These are phyloP conservation scores for Penicillium angulare DNA, from an alignment of 495 filamentous ascomycete species.

Conservation along the genomic window DNA sequence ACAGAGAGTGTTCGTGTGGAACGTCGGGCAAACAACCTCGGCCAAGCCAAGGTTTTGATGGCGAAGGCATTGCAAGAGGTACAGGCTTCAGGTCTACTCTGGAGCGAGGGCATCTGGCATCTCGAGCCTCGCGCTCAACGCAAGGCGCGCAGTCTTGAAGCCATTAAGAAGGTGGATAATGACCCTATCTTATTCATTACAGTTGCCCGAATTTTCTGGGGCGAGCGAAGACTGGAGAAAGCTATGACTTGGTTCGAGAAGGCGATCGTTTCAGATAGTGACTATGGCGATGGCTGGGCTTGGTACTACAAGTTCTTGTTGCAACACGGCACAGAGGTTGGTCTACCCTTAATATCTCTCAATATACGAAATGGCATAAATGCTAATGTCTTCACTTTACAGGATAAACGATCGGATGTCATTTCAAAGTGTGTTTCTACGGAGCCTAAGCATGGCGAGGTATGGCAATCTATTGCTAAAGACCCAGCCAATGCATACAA, in stretches of 20 bases:
- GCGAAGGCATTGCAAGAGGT: slow-evolving; percentile 87
- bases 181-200: slow-evolving; percentile 81
- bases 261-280: slow-evolving; percentile 79
- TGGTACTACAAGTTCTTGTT: slow-evolving; percentile 95
- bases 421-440: slow-evolving; percentile 68
- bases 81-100: slow-evolving; percentile 84
- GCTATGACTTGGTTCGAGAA: slow-evolving; percentile 96
- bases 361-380: background rate
- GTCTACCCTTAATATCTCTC: slow-evolving; percentile 1
- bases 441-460: slow-evolving; percentile 89
- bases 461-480: slow-evolving; percentile 85
- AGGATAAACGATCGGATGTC: slow-evolving; percentile 83
- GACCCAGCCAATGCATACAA: slow-evolving; percentile 74
- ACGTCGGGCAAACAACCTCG: slow-evolving; percentile 77
- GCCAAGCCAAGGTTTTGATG: slow-evolving; percentile 87
- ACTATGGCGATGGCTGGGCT: slow-evolving; percentile 91
- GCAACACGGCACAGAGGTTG: slow-evolving; percentile 80
- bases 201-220: slow-evolving; percentile 75
- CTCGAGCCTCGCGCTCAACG: slow-evolving; percentile 88
- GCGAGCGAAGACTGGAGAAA: slow-evolving; percentile 79
- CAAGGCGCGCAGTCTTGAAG: slow-evolving; percentile 84
- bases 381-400: slow-evolving; percentile 6
- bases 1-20: slow-evolving; percentile 90
- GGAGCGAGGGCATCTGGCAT: slow-evolving; percentile 92
- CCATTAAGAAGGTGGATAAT: slow-evolving; percentile 94